Base-by-base conservation (phyloP, 176 grass and related monocot species). In the Oryza brachyantha region DNA sequence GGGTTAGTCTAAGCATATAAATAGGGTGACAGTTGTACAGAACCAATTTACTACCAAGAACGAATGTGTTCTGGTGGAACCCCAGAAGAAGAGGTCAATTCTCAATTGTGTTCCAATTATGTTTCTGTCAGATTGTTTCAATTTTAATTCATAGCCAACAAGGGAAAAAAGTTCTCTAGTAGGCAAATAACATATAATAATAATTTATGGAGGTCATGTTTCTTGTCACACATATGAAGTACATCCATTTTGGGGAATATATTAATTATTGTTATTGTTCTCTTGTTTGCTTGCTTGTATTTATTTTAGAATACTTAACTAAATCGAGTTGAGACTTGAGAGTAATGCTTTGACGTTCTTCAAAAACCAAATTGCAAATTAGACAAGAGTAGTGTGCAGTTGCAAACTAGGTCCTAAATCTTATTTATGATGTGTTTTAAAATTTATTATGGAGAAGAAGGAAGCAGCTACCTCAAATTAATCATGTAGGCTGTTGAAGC, bases 101-200 rank as follows among this genome's bases (percentile, higher is more conserved):
- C n/a, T n/a, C n/a, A 57, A 4, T 57, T 25, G 3, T 68, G 77
- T 57, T 32, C 46, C 58, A 24, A 28, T 57, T 79, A 58, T 68
- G 34, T 79, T 58, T 67, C 21, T 68, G 31, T 68, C 34, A 27
- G 42, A 22, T 52, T 78, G 41, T 37, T 42, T 66, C 29, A 17
- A 35, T 66, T 77, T 78, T 26, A 66, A 52, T 22, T 65, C 19
- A 65, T 61, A 26, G 26, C 42, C 17, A 76, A 64, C 75, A 66
- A 52, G 29, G 74, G 39, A 64, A 61, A 62, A 3, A 14, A 61
- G 27, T 36, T 39, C 28, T 75, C 54, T 28, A 9, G 9, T 28
- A 36, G 50, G 24, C 26, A 63, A 76, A 43, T 8, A 43, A 29
- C 22, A 43, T 40, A 19, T 42, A 7, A 75, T 41, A 10, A 76